Evolutionary conservation across 768 basidiomycete genomes (phyloP).

Genomic region (Solioccasus polychromus): DNA sequence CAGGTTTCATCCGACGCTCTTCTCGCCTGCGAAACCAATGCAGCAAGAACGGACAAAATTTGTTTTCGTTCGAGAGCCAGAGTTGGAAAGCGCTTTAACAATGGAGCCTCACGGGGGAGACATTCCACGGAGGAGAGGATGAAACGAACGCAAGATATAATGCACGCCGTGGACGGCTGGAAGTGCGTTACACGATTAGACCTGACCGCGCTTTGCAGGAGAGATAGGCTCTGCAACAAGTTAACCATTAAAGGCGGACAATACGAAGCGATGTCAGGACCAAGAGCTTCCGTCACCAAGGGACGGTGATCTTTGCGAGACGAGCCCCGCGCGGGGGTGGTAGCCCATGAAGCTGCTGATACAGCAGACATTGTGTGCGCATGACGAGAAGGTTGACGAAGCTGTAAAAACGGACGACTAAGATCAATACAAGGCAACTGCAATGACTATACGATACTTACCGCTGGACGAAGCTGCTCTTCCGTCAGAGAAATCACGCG

Average conservation of each 20-base stretch:
- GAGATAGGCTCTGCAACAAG: conserved; percentile 78
- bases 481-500: conserved; percentile 49
- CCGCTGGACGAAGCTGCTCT: conserved; percentile 49
- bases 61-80: conserved; percentile 78
- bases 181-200: conserved; percentile 80
- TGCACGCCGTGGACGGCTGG: conserved; percentile 90
- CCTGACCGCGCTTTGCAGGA: conserved; percentile 82
- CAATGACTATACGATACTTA: conserved; percentile 30
- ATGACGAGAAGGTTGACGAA: conserved; percentile 42
- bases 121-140: conserved; percentile 83
- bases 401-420: conserved; percentile 14
- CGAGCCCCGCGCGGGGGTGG: conserved; percentile 38
- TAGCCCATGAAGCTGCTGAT: conserved; percentile 55
- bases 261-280: conserved; percentile 55
- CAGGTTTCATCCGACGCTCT: conserved; percentile 51
- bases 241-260: conserved; percentile 80
- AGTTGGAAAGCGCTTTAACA: conserved; percentile 61
- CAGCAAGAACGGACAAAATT: conserved; percentile 76
- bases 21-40: conserved; percentile 78
- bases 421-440: background rate
- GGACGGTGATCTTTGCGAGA: conserved; percentile 42
- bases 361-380: conserved; percentile 48
- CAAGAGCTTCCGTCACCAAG: conserved; percentile 44
- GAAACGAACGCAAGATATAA: conserved; percentile 90
- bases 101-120: conserved; percentile 73